Base-by-base conservation (phyloP, 108 stramenopile species). In the Epipyxis sp. region DNA sequence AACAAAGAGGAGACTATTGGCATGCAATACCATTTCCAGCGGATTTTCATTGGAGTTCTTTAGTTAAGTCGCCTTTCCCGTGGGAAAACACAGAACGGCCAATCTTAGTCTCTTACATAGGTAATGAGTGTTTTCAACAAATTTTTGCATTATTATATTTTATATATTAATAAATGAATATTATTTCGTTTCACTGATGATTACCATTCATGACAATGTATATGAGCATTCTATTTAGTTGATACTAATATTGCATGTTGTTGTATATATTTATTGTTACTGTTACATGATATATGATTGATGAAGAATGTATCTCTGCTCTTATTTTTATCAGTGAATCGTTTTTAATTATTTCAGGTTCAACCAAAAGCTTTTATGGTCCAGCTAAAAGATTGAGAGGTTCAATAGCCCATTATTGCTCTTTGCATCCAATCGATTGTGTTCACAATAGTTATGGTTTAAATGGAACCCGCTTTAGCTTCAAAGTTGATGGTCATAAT, bases 21-120 rank as follows among this genome's bases (percentile, higher is more conserved):
- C 61, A 65, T 32, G 61, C 61, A 32, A 65, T 65, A 65, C 61
- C 61, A 16, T 65, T 65, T 65, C 61, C 61, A 65, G 61, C 61
- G 20, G 61, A 65, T 65, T 65, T 65, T 32, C 61, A 65, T 32
- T 65, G 61, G 61, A 32, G 30, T 16, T 32, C 20, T 65, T 32
- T 32, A 32, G 61, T 65, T 65, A 65, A 16, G 34, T 32, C 61
- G 20, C 61, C 61, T 35, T 65, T 65, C 34, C 61, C 61, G 20
- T 65, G 61, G 61, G 61, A 65, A 32, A 32, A 65, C 6, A 32
- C 20, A 6, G 61, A 29, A 6, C 27, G 61, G 35, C 27, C 61
- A 3, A 65, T 35, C 61, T 32, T 65, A 16, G 20, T 16, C 61
- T 65, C 61, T 16, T 65, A 65, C 61, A 65, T 65, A 6, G 61